Evolutionary conservation across 2,329 filamentous ascomycete genomes (phyloP), one percentile per base, ranked within the genome.

Genomic region (Emergomyces orientalis): DNA sequence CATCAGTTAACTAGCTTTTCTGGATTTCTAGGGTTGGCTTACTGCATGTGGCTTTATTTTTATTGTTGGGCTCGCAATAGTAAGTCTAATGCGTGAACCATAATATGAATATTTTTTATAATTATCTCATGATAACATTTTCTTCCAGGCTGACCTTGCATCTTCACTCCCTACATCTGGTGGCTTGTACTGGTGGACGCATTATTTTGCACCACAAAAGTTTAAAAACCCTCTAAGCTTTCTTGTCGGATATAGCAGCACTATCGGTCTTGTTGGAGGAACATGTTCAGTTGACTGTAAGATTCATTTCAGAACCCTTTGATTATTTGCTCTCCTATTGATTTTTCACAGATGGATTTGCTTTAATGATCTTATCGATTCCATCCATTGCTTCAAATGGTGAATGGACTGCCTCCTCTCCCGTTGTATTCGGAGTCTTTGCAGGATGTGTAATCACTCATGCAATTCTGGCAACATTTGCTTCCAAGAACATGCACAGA

Each of bases 221-320:
- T 82, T 77, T 64, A 79, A 81, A 65, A 85, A 85, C 68, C 79
- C 82, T 3, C 71, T 86, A n/a, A 82, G 80, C 65, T 86, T 85
- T 67, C 70, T 85, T 41, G 83, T 86, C 22, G 83, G 83, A 37
- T 86, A 85, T 66, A 84, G 82, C 69, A 86, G 86, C 67, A 86
- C 81, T 1, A 75, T 86, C 22, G 84, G 84, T 7, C 71, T 85
- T 8, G 77, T 86, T n/a, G 84, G 83, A 37, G 84, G 84, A 6
- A 75, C 86, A 19, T 86, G 84, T 71, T 84, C 82, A 30, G 82
- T 86, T 64, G 84, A 86, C 69, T 87, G 75, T 77, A 64, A 65
- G 73, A 64, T 51, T 22, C 30, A 25, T n/a, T 32, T 19, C 41
- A n/a, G 13, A 41, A 45, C 25, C 25, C 22, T 25, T 17, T 59